Evolutionary conservation across 2,329 filamentous ascomycete species (phyloP).

Genomic region (Penicillium sp.): DNA sequence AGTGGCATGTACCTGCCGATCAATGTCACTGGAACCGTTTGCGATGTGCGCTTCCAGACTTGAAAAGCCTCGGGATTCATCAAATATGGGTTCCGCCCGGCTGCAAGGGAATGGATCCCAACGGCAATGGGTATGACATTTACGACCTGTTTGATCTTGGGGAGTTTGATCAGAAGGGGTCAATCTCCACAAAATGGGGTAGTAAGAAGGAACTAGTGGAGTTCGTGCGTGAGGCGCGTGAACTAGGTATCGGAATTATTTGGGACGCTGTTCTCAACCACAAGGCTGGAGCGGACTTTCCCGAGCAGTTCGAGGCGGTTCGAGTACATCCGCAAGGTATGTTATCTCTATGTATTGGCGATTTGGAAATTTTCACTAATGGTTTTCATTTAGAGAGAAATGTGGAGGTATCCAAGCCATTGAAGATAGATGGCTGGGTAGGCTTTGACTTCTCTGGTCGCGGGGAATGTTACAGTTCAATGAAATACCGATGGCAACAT

Average conservation of each 20-base stretch:
- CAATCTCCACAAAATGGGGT: slow-evolving; percentile 67
- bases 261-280: slow-evolving; percentile 75
- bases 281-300: slow-evolving; percentile 67
- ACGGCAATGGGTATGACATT: slow-evolving; percentile 67
- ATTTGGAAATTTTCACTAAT: background rate
- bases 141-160: slow-evolving; percentile 71
- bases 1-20: slow-evolving; percentile 69
- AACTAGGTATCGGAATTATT: slow-evolving; percentile 58
- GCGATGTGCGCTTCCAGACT: slow-evolving; percentile 50
- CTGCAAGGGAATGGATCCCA: slow-evolving; percentile 64
- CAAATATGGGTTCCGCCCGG: slow-evolving; percentile 69
- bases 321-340: slow-evolving; percentile 60
- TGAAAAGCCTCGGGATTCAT: slow-evolving; percentile 62
- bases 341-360: background rate
- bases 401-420: slow-evolving; percentile 54
- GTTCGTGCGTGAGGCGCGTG: slow-evolving; percentile 53
- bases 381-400: slow-evolving; percentile 43
- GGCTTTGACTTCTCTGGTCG: slow-evolving; percentile 66
- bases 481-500: slow-evolving; percentile 67
- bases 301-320: slow-evolving; percentile 62
- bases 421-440: slow-evolving; percentile 68
- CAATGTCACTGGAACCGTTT: slow-evolving; percentile 63
- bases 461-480: slow-evolving; percentile 57
- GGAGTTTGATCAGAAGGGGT: slow-evolving; percentile 71
- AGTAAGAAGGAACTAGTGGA: slow-evolving; percentile 59